Conservation (phyloP, 1,284 basidiomycete genomes). For the Trichosporon coremiiforme region DNA sequence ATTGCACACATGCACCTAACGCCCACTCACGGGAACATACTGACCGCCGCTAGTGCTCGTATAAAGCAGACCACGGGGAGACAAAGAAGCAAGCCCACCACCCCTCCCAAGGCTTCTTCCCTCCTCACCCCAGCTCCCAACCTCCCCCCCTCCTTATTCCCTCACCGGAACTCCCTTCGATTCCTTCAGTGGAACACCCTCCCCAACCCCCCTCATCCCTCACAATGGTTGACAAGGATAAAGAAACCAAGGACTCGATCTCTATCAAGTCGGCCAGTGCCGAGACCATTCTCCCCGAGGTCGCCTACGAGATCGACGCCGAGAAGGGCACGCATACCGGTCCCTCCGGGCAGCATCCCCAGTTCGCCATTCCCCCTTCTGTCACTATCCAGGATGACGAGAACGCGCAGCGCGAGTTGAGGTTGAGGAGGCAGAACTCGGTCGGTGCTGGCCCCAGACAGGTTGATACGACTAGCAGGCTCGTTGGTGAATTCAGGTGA, state of each 20-base stretch:
- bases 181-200: too few relatives aligned
- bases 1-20: too few relatives aligned
- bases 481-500: conserved; percentile 50
- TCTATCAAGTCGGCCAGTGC: not conserved
- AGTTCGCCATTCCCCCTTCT: conserved; percentile 28
- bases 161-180: too few relatives aligned
- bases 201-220: not conserved
- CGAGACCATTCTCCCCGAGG: conserved; percentile 18
- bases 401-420: conserved; percentile 26
- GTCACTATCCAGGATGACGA: conserved; percentile 38
- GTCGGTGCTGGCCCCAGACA: conserved; percentile 33
- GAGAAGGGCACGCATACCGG: conserved; percentile 7
- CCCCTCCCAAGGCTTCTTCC: too few relatives aligned
- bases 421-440: conserved; percentile 39
- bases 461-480: conserved; percentile 37
- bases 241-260: conserved; percentile 9
- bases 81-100: too few relatives aligned
- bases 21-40: not conserved
- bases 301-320: conserved; percentile 19
- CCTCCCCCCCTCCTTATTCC: not conserved
- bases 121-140: not conserved
- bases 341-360: not conserved
- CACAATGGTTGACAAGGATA: conserved; percentile 22
- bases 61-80: not conserved
- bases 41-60: not conserved